Base-by-base conservation (phyloP, 2,329 filamentous ascomycete genomes). In the Aquanectria penicillioides region DNA sequence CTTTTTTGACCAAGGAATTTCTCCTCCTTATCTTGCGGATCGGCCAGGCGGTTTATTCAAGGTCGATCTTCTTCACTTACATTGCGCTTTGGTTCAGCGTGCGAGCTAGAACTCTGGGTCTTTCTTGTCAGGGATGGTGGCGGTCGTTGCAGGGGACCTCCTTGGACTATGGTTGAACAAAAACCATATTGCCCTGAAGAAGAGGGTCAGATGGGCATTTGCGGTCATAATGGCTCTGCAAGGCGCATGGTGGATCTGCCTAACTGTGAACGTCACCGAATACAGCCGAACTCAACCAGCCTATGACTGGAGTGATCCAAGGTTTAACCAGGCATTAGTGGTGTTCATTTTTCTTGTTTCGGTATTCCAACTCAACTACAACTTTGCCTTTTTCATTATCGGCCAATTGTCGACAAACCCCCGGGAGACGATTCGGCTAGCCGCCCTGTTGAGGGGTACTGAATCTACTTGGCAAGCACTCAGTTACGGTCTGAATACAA, bases 311-410 rank as follows among this genome's bases (percentile, higher is more conserved):
- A 67, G 70, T 1, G 81, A 83, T 61, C 61, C 75, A 0, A 87
- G 86, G 0, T 91, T 92, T 53, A 89, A 88, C 1, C 78, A 78
- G 29, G 85, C 81, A 0, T 92, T 91, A 61, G 84, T 82, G 0
- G 78, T 90, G 23, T 91, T 89, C 67, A 63, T 91, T 5, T 83
- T 91, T 64, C 79, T 89, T 67, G 85, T 87, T 2, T 76, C 83
- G n/a, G 83, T 86, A 0, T 91, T 91, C 61, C 88, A 91, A 69
- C 64, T 90, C n/a, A 91, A 91, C 67, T 91, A 91, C 70, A 80
- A 91, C 63, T 90, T 86, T 69, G 74, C 89, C 6, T 90, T 90
- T 73, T 91, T 91, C 68, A 78, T 91, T 50, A 83, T 91, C 10
- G 81, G 83, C 0, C 86, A 89, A 61, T 71, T 91, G 3, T 87